Conservation (phyloP, 2,329 filamentous ascomycete species). For the Aspergillus versicolor region DNA sequence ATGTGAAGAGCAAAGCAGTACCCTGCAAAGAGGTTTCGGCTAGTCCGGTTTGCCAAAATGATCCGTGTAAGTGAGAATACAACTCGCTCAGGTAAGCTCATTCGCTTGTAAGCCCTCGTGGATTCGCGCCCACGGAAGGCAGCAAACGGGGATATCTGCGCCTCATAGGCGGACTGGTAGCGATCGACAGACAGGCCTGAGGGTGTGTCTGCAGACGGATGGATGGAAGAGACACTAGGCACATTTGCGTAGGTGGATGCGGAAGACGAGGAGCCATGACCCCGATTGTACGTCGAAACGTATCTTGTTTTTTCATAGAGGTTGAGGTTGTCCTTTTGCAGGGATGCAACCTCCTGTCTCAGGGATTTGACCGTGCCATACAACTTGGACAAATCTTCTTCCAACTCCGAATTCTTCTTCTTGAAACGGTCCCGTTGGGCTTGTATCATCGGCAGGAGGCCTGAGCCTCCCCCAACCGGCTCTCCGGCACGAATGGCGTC, state of each 20-base stretch:
- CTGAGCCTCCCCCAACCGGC: slow-evolving; percentile 71
- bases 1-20: slow-evolving; percentile 90
- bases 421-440: slow-evolving; percentile 98
- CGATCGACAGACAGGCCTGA: slow-evolving; percentile 73
- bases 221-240: slow-evolving; percentile 71
- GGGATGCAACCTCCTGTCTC: slow-evolving; percentile 82
- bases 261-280: slow-evolving; percentile 59
- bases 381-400: slow-evolving; percentile 81
- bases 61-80: slow-evolving; percentile 90
- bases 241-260: slow-evolving; percentile 63
- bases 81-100: slow-evolving; percentile 86
- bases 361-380: slow-evolving; percentile 81
- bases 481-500: slow-evolving; percentile 65
- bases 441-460: slow-evolving; percentile 96
- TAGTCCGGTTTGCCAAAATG: slow-evolving; percentile 84
- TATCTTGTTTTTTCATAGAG: slow-evolving; percentile 98
- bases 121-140: slow-evolving; percentile 94
- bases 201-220: slow-evolving; percentile 58
- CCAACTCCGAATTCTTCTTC: slow-evolving; percentile 87
- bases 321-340: slow-evolving; percentile 94
- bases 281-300: slow-evolving; percentile 86
- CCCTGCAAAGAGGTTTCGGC: slow-evolving; percentile 87
- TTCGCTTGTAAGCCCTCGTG: slow-evolving; percentile 83
- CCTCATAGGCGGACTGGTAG: slow-evolving; percentile 90
- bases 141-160: slow-evolving; percentile 91